phyloP scores from a whole-genome alignment of 208 protist species.

The Acanthamoeba royreba region DNA sequence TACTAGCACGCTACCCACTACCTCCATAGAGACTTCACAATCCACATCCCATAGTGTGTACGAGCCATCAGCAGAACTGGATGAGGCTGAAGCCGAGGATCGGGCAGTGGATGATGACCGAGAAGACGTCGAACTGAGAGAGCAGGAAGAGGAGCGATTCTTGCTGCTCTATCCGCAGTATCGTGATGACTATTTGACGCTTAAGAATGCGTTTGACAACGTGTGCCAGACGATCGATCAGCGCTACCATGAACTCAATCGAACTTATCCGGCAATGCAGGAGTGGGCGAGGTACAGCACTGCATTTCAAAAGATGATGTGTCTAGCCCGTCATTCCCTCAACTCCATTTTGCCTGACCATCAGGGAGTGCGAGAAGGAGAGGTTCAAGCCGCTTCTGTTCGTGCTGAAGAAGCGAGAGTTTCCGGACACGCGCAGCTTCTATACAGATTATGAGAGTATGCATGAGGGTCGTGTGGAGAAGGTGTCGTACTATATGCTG shows the following conservation, averaged over 20 bases:
- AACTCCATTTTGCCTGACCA: background rate
- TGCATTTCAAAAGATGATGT: background rate
- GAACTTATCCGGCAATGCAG: background rate
- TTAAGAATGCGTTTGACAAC: background rate
- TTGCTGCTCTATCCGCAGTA: background rate
- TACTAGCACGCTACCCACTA: background rate
- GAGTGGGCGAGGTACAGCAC: background rate
- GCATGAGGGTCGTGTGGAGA: slow-evolving; percentile 24
- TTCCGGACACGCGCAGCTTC: background rate
- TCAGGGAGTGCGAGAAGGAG: slow-evolving; percentile 33
- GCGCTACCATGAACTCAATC: background rate
- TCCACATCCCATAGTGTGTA: too few relatives aligned
- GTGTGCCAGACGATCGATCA: background rate
- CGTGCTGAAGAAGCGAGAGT: slow-evolving; percentile 13
- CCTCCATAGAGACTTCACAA: background rate
- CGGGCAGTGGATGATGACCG: background rate
- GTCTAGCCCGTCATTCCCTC: too few relatives aligned
- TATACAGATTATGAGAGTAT: slow-evolving; percentile 32
- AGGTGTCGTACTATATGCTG: slow-evolving; percentile 42
- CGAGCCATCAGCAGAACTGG: background rate
- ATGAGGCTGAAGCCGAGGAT: background rate
- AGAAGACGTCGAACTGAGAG: background rate
- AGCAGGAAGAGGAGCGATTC: background rate
- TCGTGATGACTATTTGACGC: background rate
- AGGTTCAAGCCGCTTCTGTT: slow-evolving; percentile 10